Evolutionary conservation across 768 basidiomycete genomes (phyloP), one percentile per base, ranked within the genome.

Genomic region (Sistotremastrum niveocremeum): DNA sequence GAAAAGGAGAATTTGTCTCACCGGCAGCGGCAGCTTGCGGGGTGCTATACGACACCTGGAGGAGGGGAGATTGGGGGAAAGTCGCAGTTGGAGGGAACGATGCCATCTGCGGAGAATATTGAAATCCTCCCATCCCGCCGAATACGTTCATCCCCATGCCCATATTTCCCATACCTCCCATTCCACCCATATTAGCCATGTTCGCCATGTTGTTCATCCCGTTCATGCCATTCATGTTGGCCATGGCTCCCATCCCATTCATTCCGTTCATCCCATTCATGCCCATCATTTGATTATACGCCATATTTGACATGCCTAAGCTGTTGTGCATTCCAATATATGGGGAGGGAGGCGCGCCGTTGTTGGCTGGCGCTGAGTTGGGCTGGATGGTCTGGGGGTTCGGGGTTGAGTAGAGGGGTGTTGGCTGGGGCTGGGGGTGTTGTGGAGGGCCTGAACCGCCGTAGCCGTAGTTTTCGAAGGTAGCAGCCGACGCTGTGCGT

Each of bases 381-480:
- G 20, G 20, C 20, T 20, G 20, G 60, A 83, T 74, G 47, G 71
- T 69, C 50, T 85, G 70, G 6, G 79, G 50, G 33, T 44, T 71
- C 35, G 81, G 79, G 0, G 84, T 82, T 43, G 82, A 77, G 60
- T 86, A 86, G 52, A 86, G 69, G 33, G 76, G 74, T 12, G 29
- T 34, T 33, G 29, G 45, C 67, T 53, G 60, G 65, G 8, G 72
- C 63, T 38, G 71, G 65, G 31, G 59, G 62, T 68, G 55, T 57
- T 69, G 60, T 72, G 79, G 12, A 68, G 68, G 38, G 67, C 65
- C 54, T 81, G 81, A 44, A 70, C 81, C 78, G 20, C 84, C 84
- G 56, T 88, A 89, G 51, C 86, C 86, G 56, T 88, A 88, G 70
- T 87, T 88, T 49, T 84, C 83, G 59, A 84, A 88, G 28, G 78